A percentile compares a stretch with the other conserved stretches of the same genome.
phyloP scores from a whole-genome alignment of 176 grass and related monocot species.

The Triticum dicoccoides region DNA sequence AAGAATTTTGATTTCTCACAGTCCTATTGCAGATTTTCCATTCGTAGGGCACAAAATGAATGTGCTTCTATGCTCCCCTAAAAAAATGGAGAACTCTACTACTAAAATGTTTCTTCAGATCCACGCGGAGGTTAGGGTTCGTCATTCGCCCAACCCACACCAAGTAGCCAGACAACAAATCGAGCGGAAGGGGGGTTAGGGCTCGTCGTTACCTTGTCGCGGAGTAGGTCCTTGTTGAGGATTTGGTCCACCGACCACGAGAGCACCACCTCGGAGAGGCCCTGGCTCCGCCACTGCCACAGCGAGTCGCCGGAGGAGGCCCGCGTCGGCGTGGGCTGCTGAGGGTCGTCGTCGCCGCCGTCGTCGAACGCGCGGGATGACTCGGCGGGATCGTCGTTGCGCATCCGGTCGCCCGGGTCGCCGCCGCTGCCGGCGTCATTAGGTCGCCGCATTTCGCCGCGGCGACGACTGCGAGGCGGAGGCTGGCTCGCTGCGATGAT shows the following conservation, averaged over 20 bases:
- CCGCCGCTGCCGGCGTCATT: conserved; percentile 8
- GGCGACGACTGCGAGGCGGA: background rate
- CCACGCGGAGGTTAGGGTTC: background rate
- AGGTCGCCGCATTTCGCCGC: conserved; percentile 34
- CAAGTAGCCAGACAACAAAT: background rate
- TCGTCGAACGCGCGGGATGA: conserved; percentile 25
- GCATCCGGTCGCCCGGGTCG: conserved; percentile 25
- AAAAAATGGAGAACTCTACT: background rate
- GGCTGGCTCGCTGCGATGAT: background rate
- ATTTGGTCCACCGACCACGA: conserved; percentile 68
- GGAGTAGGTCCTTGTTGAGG: conserved; percentile 60
- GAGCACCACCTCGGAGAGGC: conserved; percentile 53
- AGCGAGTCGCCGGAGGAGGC: conserved; percentile 20
- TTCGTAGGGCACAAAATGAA: background rate
- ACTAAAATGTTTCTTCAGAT: conserved; percentile 23
- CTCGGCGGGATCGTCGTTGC: conserved; percentile 21
- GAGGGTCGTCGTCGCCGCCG: conserved; percentile 8
- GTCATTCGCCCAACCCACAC: background rate
- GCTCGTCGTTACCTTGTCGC: conserved; percentile 46
- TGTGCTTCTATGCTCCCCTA: background rate
- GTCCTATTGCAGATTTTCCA: background rate
- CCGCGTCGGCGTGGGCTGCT: background rate
- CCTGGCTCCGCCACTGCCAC: conserved; percentile 45
- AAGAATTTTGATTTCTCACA: background rate
- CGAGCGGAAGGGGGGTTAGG: background rate